Percentiles rank a stretch among this genome's conserved stretches.
Evolutionary conservation across 1,139 yeast species (phyloP).

Genomic region (Yamadazyma epiphylla): DNA sequence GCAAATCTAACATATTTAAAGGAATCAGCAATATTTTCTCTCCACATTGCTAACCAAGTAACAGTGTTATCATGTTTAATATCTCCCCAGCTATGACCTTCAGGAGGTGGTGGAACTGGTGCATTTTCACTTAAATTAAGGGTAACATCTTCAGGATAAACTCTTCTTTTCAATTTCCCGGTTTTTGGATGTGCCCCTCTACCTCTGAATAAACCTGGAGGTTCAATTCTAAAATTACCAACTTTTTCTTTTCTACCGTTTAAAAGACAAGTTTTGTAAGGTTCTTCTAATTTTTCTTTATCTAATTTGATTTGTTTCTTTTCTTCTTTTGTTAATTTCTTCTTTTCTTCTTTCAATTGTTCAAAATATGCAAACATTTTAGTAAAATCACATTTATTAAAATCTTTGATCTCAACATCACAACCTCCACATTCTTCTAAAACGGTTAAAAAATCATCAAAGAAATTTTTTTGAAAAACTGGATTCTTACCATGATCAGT

Average conservation of each 20-base stretch:
- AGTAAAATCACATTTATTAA: constrained; percentile 73
- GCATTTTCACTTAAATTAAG: constrained; percentile 75
- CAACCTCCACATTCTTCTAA: constrained; percentile 69
- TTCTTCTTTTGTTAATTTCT: constrained; percentile 61
- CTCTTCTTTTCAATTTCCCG: constrained; percentile 81
- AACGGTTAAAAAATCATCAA: constrained; percentile 69
- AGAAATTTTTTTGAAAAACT: constrained; percentile 81
- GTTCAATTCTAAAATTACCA: constrained; percentile 92
- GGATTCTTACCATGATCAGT: constrained; percentile 89
- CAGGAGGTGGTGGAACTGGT: constrained; percentile 76
- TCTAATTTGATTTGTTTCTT: constrained; percentile 71
- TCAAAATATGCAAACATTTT: constrained; percentile 75
- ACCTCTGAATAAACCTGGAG: constrained; percentile 94
- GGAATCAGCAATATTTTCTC: constrained; percentile 81
- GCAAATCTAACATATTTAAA: constrained; percentile 89
- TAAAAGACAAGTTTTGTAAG: constrained; percentile 71
- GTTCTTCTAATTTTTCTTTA: constrained; percentile 73
- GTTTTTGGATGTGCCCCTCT: constrained; percentile 98
- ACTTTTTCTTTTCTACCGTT: constrained; percentile 91
- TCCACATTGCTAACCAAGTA: constrained; percentile 97
- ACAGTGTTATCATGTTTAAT: constrained; percentile 85
- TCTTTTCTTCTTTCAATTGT: constrained; percentile 66
- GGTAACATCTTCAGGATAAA: constrained; percentile 84
- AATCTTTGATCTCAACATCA: constrained; percentile 50
- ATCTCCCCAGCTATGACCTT: constrained; percentile 89